Base-by-base conservation (phyloP, 805 yeast genomes). In the Danielia reshetovae region DNA sequence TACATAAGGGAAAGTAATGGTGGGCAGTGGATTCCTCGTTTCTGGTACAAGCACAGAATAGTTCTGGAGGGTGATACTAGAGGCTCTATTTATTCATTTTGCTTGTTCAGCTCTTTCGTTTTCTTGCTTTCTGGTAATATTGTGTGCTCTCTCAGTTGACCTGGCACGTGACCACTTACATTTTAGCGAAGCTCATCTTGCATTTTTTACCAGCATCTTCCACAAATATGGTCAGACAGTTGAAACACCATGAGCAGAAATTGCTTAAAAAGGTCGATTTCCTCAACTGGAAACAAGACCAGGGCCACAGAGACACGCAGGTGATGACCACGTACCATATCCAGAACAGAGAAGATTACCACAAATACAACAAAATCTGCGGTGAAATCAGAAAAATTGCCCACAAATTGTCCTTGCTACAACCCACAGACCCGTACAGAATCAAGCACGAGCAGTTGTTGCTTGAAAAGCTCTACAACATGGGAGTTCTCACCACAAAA, bases 241-340 rank as follows among this genome's bases (percentile, higher is more conserved):
- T 93, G 41, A 93, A 93, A 60, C 87, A 85, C 66, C 98, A 93
- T 62, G 98, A 93, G 75, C 83, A 85, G 72, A 89, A 88, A 64
- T 77, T 93, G 52, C 75, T 93, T 52, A 88, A 85, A 69, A 93
- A 93, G 62, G 97, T 93, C 34, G 97, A 93, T 57, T 87, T 93
- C 66, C 84, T 87, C 33, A 94, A 93, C 60, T 93, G 97, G 97
- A 93, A 93, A 60, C 95, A 87, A 52, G 98, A 93, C 58, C 81
- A 83, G 36, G 87, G 90, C 19, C 98, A 93, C 60, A 71, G 98
- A 48, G 98, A 90, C 50, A 81, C 95, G n/a, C 90, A 85, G 60
- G 95, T 93, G 22, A 93, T 93, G 95, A 75, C 94, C 49, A 82
- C 85, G 35, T 93, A 89, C 60, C 96, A 90, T 57, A 75, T 93